Percentiles rank a stretch among this genome's conserved stretches.
These are phyloP conservation scores for Pichia sp. DNA, from an alignment of 1,139 yeast species.

Conservation along the genomic window DNA sequence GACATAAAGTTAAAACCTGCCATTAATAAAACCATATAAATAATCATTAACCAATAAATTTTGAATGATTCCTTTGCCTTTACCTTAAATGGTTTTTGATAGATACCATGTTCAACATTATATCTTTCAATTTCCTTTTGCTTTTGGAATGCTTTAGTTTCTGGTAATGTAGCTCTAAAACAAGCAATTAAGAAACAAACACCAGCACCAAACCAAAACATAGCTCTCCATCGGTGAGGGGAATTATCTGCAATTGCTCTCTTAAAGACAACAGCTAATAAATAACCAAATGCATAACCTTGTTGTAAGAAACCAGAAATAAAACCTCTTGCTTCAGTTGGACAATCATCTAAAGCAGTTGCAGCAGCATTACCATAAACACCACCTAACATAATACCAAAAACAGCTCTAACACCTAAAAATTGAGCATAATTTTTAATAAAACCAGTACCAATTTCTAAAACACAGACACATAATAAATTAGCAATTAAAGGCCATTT, in stretches of 20 bases:
- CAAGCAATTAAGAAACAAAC: slow-evolving; percentile 50
- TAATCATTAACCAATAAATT: slow-evolving; percentile 39
- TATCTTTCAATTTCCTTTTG: slow-evolving; percentile 30
- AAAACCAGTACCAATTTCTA: slow-evolving; percentile 71
- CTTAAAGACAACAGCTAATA: slow-evolving; percentile 57
- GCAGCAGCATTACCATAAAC: slow-evolving; percentile 63
- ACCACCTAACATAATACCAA: slow-evolving; percentile 69
- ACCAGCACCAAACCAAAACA: slow-evolving; percentile 78
- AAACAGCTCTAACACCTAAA: slow-evolving; percentile 61
- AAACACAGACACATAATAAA: slow-evolving; percentile 44
- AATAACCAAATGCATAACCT: slow-evolving; percentile 68
- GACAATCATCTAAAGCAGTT: slow-evolving; percentile 63
- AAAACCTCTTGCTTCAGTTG: slow-evolving; percentile 55
- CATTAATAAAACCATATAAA: slow-evolving; percentile 51
- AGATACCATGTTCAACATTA: slow-evolving; percentile 27
- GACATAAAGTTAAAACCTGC: slow-evolving; percentile 64
- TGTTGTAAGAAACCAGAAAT: slow-evolving; percentile 65
- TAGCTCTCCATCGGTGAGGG: slow-evolving; percentile 61
- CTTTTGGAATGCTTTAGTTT: slow-evolving; percentile 47
- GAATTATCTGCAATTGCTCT: slow-evolving; percentile 53
- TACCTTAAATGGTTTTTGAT: slow-evolving; percentile 24
- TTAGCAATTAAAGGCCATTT: slow-evolving; percentile 61
- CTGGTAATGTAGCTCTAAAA: slow-evolving; percentile 53
- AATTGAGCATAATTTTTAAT: slow-evolving; percentile 58
- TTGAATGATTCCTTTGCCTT: slow-evolving; percentile 32